Evolutionary conservation across 2,329 filamentous ascomycete species (phyloP).

Genomic region (Monosporascus cannonballus): DNA sequence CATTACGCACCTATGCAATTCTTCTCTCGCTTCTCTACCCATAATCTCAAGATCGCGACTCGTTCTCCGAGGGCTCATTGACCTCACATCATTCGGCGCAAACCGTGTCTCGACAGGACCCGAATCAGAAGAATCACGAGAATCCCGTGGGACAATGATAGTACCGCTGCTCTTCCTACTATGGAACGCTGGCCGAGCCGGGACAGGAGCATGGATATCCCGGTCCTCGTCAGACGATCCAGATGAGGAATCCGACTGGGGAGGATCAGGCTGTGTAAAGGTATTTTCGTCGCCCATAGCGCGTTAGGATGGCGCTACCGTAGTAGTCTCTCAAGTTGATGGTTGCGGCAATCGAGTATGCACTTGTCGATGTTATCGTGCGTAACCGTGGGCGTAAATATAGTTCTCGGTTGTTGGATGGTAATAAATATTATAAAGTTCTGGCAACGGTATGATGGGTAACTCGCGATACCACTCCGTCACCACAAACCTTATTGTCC

Average conservation of each 20-base stretch:
- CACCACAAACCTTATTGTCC: neutral
- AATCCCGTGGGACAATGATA: conserved; percentile 75
- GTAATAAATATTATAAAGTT: neutral
- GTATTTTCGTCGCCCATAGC: conserved; percentile 17
- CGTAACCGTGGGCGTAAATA: too few species aligned
- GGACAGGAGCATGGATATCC: conserved; percentile 45
- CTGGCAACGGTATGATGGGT: neutral
- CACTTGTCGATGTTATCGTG: too few species aligned
- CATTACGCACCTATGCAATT: conserved; percentile 45
- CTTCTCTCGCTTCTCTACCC: conserved; percentile 71
- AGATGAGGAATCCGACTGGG: conserved; percentile 25
- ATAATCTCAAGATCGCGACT: conserved; percentile 87
- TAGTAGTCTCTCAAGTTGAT: neutral
- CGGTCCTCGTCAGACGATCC: conserved; percentile 20
- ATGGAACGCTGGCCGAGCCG: conserved; percentile 59
- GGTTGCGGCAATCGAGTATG: too few species aligned
- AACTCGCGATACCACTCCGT: neutral
- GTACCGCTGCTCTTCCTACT: conserved; percentile 76
- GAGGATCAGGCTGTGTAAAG: conserved; percentile 17
- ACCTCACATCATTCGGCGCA: conserved; percentile 80
- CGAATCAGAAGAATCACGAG: conserved; percentile 66
- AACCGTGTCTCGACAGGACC: conserved; percentile 69
- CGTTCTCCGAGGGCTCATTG: conserved; percentile 89
- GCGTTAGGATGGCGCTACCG: neutral
- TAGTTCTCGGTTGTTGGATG: too few species aligned